phyloP scores from a whole-genome alignment of 176 grass and related monocot genomes.

The Oryza australiensis region DNA sequence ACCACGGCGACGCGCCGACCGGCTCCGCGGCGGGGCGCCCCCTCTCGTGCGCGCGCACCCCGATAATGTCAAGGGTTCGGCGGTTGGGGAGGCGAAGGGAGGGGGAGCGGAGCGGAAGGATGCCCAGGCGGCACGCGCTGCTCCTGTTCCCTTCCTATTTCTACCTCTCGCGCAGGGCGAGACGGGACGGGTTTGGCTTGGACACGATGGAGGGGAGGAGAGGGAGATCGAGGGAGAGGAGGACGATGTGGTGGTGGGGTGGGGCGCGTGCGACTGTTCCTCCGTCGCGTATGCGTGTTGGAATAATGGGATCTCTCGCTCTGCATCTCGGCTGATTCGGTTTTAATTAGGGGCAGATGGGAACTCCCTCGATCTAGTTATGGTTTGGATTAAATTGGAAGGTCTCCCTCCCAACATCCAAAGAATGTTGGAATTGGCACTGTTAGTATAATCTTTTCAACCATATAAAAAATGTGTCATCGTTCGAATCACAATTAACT shows the following conservation, averaged over 20 bases:
- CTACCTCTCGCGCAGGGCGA: slow-evolving; percentile 1
- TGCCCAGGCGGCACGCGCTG: slow-evolving; percentile 30
- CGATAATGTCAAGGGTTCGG: slow-evolving; percentile 39
- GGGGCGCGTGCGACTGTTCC: slow-evolving; percentile 11
- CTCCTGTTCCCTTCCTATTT: slow-evolving; percentile 17
- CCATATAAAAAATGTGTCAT: background rate
- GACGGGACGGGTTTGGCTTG: background rate
- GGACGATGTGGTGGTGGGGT: background rate
- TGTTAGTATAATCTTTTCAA: background rate
- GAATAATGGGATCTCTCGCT: slow-evolving; percentile 1
- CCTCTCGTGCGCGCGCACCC: slow-evolving; percentile 12
- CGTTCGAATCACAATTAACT: too few relatives aligned
- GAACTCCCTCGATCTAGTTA: background rate
- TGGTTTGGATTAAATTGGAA: background rate
- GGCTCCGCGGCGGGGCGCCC: background rate
- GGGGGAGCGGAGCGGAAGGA: background rate
- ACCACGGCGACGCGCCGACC: background rate
- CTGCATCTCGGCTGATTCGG: background rate
- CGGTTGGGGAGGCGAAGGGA: slow-evolving; percentile 10
- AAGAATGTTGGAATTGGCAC: background rate
- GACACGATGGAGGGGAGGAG: background rate
- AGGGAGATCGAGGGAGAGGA: background rate
- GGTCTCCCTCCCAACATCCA: background rate
- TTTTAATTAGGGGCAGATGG: background rate
- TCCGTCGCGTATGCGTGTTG: background rate